Evolutionary conservation across 257 asterid genomes (phyloP).

Genomic region (Capsicum pubescens): DNA sequence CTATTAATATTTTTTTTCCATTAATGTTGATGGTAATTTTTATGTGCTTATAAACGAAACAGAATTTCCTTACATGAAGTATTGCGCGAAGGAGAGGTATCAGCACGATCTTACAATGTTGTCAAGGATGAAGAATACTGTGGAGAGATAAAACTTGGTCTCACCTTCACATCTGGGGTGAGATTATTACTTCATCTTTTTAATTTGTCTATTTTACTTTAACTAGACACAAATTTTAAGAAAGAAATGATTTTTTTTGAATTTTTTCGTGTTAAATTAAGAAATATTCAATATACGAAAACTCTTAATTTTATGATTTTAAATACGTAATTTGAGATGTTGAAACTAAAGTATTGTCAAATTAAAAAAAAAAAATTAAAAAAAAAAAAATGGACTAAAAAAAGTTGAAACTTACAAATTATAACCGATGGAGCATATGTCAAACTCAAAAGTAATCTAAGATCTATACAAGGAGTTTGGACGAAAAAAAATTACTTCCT

Average conservation of each 20-base stretch:
- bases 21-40: background rate
- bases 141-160: slow-evolving; percentile 83
- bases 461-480: background rate
- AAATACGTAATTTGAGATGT: too few relatives aligned
- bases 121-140: slow-evolving; percentile 64
- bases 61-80: slow-evolving; percentile 64
- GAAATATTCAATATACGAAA: background rate
- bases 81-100: slow-evolving; percentile 48
- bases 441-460: background rate
- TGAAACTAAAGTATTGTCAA: background rate
- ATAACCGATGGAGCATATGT: background rate
- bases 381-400: background rate
- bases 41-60: background rate
- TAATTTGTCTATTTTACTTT: background rate
- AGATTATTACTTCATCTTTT: background rate
- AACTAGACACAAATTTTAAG: background rate
- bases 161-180: slow-evolving; percentile 70
- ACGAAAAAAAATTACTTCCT: background rate
- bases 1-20: background rate
- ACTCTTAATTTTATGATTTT: background rate
- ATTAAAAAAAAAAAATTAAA: background rate
- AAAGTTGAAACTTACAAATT: background rate
- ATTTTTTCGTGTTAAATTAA: background rate
- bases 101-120: slow-evolving; percentile 57
- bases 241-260: background rate